Evolutionary conservation across 495 filamentous ascomycete species (phyloP).

Genomic region (Penicillium soppii): DNA sequence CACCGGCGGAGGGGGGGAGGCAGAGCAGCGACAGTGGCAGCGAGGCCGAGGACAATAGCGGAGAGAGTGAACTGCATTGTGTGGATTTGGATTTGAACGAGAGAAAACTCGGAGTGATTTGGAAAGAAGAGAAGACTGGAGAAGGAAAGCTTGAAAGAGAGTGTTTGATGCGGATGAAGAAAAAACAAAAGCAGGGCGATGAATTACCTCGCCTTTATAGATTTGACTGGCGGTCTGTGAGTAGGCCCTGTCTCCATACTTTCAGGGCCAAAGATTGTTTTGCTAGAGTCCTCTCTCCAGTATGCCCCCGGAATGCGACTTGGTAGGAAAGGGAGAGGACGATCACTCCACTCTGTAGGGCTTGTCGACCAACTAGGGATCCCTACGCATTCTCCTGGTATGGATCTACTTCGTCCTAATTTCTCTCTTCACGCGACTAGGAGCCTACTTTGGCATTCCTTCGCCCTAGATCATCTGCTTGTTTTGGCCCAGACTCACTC

Average conservation of each 20-base stretch:
- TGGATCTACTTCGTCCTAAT: conserved; percentile 28
- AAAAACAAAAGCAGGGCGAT: conserved; percentile 11
- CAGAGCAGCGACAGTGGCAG: conserved; percentile 29
- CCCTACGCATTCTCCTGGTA: conserved; percentile 22
- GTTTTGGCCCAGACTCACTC: background rate
- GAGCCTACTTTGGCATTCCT: conserved; percentile 17
- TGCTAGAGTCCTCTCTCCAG: conserved; percentile 15
- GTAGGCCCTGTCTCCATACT: conserved; percentile 8
- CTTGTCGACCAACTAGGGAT: conserved; percentile 8
- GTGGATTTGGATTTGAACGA: conserved; percentile 39
- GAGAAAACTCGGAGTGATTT: conserved; percentile 28
- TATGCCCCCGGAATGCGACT: conserved; percentile 32
- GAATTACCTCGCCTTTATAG: conserved; percentile 37
- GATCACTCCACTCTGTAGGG: conserved; percentile 20
- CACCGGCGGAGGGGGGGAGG: conserved; percentile 14
- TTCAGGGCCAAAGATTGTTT: conserved; percentile 11
- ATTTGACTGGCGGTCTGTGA: conserved; percentile 26
- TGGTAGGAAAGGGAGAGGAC: conserved; percentile 26
- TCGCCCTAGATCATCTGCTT: background rate
- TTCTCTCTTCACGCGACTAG: conserved; percentile 15
- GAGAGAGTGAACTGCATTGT: conserved; percentile 39
- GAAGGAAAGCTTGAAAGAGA: conserved; percentile 27
- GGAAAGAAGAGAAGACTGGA: conserved; percentile 29
- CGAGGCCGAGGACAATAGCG: conserved; percentile 28
- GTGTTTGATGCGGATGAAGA: conserved; percentile 38